These are phyloP conservation scores for Candida namnaoensis DNA, from an alignment of 805 yeast genomes.

Conservation along the genomic window DNA sequence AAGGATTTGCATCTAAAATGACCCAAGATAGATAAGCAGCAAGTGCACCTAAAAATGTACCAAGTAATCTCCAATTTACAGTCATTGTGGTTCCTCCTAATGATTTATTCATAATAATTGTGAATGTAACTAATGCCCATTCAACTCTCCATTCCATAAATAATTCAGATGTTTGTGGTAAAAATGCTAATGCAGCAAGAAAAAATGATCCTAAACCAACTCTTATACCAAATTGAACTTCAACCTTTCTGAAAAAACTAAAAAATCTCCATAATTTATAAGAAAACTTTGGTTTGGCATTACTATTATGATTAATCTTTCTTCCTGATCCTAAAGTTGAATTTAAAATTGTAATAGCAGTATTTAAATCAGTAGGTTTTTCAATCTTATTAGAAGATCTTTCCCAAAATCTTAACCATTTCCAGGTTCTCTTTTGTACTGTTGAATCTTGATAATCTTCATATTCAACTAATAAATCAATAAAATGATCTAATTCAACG, in stretches of 20 bases:
- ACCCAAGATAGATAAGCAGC: constrained; percentile 55
- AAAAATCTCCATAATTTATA: constrained; percentile 40
- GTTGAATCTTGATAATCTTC: constrained; percentile 8
- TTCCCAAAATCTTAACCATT: constrained; percentile 49
- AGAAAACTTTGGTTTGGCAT: constrained; percentile 10
- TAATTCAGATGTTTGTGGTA: constrained; percentile 39
- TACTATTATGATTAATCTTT: constrained; percentile 8
- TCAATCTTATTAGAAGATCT: neutral
- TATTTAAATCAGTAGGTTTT: constrained; percentile 6
- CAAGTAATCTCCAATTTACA: constrained; percentile 62
- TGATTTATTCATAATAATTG: constrained; percentile 79
- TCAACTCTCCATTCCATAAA: constrained; percentile 71
- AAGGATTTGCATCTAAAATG: constrained; percentile 44
- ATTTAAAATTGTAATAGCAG: constrained; percentile 8
- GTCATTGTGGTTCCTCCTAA: constrained; percentile 82
- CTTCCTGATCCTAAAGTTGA: constrained; percentile 12
- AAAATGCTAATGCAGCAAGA: constrained; percentile 59
- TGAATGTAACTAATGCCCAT: constrained; percentile 78
- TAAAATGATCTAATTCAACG: constrained; percentile 41
- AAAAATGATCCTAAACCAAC: constrained; percentile 72
- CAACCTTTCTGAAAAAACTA: constrained; percentile 48
- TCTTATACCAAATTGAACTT: constrained; percentile 70
- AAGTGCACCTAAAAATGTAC: constrained; percentile 66
- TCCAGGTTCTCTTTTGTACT: constrained; percentile 27
- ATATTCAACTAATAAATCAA: constrained; percentile 34